Evolutionary conservation across 805 yeast species (phyloP).

Genomic region (Torulaspora microellipsoides): DNA sequence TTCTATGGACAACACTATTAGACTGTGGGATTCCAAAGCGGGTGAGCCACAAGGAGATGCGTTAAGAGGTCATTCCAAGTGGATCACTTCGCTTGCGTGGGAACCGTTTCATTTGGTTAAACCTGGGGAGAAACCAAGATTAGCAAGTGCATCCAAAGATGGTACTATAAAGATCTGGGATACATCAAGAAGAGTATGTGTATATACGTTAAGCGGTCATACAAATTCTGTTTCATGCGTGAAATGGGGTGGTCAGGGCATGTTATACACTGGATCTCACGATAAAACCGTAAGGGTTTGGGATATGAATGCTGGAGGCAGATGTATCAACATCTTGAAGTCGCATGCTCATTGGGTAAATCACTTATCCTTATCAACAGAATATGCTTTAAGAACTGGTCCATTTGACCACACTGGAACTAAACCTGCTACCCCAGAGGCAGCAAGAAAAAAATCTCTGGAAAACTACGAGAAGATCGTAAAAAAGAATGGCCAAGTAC

Average conservation of each 20-base stretch:
- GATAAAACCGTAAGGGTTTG: constrained; percentile 92
- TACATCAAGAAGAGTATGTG: constrained; percentile 58
- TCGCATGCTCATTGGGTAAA: constrained; percentile 98
- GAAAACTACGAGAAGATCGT: constrained; percentile 55
- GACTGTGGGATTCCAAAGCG: constrained; percentile 77
- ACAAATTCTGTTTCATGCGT: constrained; percentile 87
- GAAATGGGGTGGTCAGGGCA: constrained; percentile 92
- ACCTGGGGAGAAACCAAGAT: constrained; percentile 60
- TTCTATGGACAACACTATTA: constrained; percentile 84
- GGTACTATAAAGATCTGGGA: constrained; percentile 91
- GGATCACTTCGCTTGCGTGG: constrained; percentile 89
- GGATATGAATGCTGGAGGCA: constrained; percentile 73
- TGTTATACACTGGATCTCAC: constrained; percentile 85
- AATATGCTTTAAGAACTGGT: constrained; percentile 80
- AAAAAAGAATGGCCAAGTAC: constrained; percentile 50
- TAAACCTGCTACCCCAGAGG: constrained; percentile 42
- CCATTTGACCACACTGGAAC: constrained; percentile 73
- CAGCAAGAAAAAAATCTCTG: constrained; percentile 45
- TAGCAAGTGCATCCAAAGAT: constrained; percentile 88
- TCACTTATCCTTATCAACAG: constrained; percentile 88
- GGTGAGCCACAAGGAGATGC: constrained; percentile 75
- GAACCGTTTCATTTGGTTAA: constrained; percentile 83
- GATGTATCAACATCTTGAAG: constrained; percentile 69
- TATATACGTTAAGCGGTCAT: constrained; percentile 79
- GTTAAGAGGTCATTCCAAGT: constrained; percentile 76